Conservation (phyloP, 2,329 filamentous ascomycete genomes). For the Neoarthrinium moseri region DNA sequence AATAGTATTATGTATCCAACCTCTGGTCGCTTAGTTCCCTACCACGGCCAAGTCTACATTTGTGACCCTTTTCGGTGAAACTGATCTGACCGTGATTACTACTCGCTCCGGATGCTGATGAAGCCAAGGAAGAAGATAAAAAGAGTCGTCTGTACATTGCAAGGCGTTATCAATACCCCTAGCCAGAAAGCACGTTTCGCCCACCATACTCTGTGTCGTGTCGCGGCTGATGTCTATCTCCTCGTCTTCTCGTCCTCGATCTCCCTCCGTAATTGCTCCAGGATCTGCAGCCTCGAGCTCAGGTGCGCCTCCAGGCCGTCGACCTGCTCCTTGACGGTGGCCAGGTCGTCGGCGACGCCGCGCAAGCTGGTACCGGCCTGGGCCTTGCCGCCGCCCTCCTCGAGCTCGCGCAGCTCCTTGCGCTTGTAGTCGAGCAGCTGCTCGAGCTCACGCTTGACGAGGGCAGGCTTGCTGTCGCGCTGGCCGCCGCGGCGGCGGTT, state of each 20-base stretch:
- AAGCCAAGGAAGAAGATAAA: too few species aligned
- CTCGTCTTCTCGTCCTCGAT: conserved; percentile 81
- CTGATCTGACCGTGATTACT: too few species aligned
- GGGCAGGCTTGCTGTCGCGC: conserved; percentile 78
- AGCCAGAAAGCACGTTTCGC: too few species aligned
- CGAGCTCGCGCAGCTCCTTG: conserved; percentile 71
- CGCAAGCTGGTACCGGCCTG: conserved; percentile 72
- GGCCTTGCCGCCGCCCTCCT: conserved; percentile 67
- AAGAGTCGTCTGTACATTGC: too few species aligned
- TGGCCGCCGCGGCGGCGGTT: conserved; percentile 62
- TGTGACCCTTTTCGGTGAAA: too few species aligned
- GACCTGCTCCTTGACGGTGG: conserved; percentile 90
- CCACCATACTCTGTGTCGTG: too few species aligned
- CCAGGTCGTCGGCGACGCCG: conserved; percentile 79
- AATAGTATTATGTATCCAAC: too few species aligned
- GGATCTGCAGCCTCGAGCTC: conserved; percentile 68
- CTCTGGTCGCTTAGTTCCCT: too few species aligned
- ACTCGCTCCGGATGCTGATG: too few species aligned
- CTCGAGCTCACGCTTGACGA: conserved; percentile 92
- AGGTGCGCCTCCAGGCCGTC: conserved; percentile 86
- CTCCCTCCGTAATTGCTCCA: conserved; percentile 76
- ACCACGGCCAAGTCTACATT: too few species aligned
- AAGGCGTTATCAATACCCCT: too few species aligned
- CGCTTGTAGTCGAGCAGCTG: conserved; percentile 95
- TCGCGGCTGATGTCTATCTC: too few species aligned